Percentiles rank a stretch among this genome's conserved stretches.
These are phyloP conservation scores for Eucalyptus polyanthemos DNA, from an alignment of 345 rosid species.

Conservation along the genomic window DNA sequence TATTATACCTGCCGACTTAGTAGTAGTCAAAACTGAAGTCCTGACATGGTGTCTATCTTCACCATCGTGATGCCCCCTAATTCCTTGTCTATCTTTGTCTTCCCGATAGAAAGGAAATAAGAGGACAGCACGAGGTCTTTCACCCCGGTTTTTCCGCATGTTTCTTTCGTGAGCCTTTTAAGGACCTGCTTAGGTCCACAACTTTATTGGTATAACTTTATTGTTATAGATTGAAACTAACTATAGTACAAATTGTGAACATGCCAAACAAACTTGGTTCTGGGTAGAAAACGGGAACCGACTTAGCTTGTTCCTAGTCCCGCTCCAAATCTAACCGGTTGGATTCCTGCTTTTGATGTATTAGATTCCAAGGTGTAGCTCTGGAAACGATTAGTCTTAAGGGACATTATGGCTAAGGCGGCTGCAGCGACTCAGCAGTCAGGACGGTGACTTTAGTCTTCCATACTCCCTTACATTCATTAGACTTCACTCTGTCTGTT, in stretches of 20 bases:
- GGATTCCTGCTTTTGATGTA: background rate
- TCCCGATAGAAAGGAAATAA: too few species aligned
- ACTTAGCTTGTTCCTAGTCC: background rate
- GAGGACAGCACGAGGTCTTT: too few species aligned
- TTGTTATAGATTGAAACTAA: background rate
- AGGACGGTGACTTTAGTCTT: background rate
- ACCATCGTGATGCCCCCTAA: too few species aligned
- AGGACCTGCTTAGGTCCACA: too few species aligned
- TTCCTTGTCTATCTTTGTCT: too few species aligned
- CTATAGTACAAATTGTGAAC: background rate
- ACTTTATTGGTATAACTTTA: background rate
- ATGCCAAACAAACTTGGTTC: background rate
- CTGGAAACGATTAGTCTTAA: background rate
- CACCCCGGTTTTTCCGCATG: too few species aligned
- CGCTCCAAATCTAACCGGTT: background rate
- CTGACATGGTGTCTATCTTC: too few species aligned
- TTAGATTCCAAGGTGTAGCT: background rate
- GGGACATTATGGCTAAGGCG: background rate
- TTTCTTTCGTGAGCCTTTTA: too few species aligned
- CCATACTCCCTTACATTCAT: background rate
- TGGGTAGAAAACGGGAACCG: background rate
- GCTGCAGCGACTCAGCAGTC: rapidly evolving
- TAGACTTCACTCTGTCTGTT: background rate
- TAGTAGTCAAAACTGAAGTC: too few species aligned
- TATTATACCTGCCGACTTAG: too few species aligned